These are phyloP conservation scores for Chalara sp. DNA, from an alignment of 2,329 filamentous ascomycete genomes.

Conservation along the genomic window DNA sequence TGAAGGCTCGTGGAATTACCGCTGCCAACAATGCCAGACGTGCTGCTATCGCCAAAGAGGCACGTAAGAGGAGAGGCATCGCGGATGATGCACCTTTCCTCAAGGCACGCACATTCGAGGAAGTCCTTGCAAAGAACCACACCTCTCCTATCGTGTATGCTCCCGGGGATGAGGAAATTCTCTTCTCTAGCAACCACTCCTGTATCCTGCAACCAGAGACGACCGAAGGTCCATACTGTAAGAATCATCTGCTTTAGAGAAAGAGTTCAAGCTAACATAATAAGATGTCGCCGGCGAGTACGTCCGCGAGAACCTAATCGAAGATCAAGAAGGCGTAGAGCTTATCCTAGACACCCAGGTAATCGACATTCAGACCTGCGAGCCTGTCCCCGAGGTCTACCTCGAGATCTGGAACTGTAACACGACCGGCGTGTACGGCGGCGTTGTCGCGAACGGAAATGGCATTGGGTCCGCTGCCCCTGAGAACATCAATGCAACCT, in stretches of 20 bases:
- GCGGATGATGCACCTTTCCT: slow-evolving; percentile 1
- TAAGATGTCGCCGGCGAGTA: slow-evolving; percentile 32
- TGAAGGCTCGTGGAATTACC: slow-evolving; percentile 32
- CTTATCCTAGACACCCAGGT: slow-evolving; percentile 37
- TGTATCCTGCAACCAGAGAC: slow-evolving; percentile 47
- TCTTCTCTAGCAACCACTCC: slow-evolving; percentile 37
- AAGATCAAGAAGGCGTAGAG: slow-evolving; percentile 31
- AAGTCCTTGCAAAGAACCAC: neutral
- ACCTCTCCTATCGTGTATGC: slow-evolving; percentile 8
- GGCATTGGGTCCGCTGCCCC: slow-evolving; percentile 31
- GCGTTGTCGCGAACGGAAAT: slow-evolving; percentile 36
- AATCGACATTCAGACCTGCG: slow-evolving; percentile 46
- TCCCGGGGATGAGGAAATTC: slow-evolving; percentile 19
- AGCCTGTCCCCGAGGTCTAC: slow-evolving; percentile 39
- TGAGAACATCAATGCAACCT: slow-evolving; percentile 33
- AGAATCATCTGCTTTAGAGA: neutral
- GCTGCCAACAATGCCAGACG: slow-evolving; percentile 28
- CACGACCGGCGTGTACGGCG: slow-evolving; percentile 42
- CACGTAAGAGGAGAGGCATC: slow-evolving; percentile 28
- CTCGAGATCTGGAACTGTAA: slow-evolving; percentile 47
- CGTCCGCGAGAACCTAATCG: slow-evolving; percentile 30
- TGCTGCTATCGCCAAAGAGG: slow-evolving; percentile 24
- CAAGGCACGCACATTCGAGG: neutral
- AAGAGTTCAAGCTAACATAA: neutral
- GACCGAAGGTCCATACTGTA: slow-evolving; percentile 47